A percentile compares a stretch with the other conserved stretches of the same genome.
phyloP scores from a whole-genome alignment of 2,329 filamentous ascomycete species.

The Didymella sp. region DNA sequence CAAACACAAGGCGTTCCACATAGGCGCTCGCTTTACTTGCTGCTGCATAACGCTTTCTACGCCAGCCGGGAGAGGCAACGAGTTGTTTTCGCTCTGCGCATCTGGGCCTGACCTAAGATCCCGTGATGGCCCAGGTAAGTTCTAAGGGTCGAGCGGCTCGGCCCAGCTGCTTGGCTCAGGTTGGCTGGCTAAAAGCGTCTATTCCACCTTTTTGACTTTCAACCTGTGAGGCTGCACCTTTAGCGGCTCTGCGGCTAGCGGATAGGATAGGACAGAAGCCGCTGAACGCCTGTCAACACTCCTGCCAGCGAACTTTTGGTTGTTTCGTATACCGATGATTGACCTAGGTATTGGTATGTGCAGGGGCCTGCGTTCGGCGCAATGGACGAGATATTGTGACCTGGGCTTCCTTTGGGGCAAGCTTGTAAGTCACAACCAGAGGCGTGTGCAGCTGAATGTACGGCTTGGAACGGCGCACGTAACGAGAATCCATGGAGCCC shows the following conservation, averaged over 20 bases:
- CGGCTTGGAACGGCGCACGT: neutral
- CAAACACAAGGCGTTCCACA: neutral
- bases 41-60: neutral
- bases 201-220: neutral
- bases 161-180: neutral
- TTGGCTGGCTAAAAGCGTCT: neutral
- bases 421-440: no score
- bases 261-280: neutral
- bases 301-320: neutral
- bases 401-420: no score
- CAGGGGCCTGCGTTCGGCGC: neutral
- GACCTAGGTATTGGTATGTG: neutral
- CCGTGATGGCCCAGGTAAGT: neutral
- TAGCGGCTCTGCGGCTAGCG: neutral
- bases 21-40: neutral
- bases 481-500: neutral
- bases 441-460: neutral
- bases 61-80: neutral
- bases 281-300: neutral
- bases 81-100: neutral
- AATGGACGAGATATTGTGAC: neutral
- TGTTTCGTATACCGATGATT: neutral
- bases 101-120: neutral
- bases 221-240: neutral
- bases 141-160: conserved; percentile 2